Percentiles rank a stretch among this genome's conserved stretches.
These are phyloP conservation scores for Pyrenophora tritici-repentis DNA, from an alignment of 2,329 filamentous ascomycete species.

Conservation along the genomic window DNA sequence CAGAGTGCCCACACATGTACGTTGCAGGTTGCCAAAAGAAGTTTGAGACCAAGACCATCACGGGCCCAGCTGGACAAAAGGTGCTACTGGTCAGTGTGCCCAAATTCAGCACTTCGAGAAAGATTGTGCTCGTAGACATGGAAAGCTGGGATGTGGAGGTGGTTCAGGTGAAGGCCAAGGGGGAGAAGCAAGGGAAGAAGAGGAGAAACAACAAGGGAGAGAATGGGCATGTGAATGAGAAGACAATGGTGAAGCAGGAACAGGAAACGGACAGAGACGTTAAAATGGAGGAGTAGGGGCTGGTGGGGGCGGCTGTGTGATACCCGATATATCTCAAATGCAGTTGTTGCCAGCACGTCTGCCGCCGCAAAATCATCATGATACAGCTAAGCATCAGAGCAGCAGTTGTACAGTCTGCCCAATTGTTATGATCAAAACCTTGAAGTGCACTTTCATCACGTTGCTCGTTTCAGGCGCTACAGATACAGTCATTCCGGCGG, in stretches of 20 bases:
- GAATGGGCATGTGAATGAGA: not conserved
- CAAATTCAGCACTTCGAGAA: conserved; percentile 75
- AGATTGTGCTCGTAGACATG: conserved; percentile 81
- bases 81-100: conserved; percentile 85
- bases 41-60: conserved; percentile 73
- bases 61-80: conserved; percentile 67
- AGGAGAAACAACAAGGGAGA: no score
- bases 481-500: no score
- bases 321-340: no score
- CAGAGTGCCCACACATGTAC: conserved; percentile 85
- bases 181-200: not conserved
- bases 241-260: not conserved
- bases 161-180: conserved; percentile 49
- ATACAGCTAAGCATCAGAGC: no score
- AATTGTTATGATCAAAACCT: no score
- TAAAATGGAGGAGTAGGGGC: conserved; percentile 1
- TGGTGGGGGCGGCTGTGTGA: not conserved
- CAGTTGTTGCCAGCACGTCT: no score
- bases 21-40: conserved; percentile 84
- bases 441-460: no score
- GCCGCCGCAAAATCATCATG: no score
- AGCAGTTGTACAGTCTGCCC: no score
- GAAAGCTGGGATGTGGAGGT: conserved; percentile 81
- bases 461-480: no score
- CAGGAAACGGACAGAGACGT: not conserved